These are phyloP conservation scores for Nephelium lappaceum DNA, from an alignment of 345 rosid genomes.

Conservation along the genomic window DNA sequence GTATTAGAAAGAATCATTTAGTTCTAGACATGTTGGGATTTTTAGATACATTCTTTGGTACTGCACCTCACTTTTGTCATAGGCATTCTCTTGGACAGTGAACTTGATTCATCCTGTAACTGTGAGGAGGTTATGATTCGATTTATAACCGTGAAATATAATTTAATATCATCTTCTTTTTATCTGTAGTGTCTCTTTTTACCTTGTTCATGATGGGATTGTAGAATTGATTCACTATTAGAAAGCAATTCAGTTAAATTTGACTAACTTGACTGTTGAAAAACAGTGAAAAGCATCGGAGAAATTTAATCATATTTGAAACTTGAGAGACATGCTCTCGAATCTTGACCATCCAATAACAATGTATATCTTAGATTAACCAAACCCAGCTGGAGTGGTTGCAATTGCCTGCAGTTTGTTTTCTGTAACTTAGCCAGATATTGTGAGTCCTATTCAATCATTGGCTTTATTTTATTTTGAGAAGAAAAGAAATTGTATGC, in stretches of 20 bases:
- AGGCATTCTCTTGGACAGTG: not conserved
- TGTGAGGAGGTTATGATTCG: not conserved
- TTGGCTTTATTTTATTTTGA: not conserved
- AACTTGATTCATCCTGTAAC: not conserved
- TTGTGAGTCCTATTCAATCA: constrained; percentile 5
- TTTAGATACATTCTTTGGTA: constrained; percentile 12
- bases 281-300: not conserved
- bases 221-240: not conserved
- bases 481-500: not conserved
- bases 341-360: not conserved
- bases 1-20: constrained; percentile 7
- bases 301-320: not conserved
- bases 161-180: not conserved
- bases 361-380: not conserved
- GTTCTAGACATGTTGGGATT: constrained; percentile 15
- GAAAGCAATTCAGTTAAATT: too few relatives aligned
- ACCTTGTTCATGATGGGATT: not conserved
- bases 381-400: not conserved
- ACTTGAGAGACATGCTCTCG: not conserved
- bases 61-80: constrained; percentile 12
- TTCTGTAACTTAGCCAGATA: not conserved
- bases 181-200: not conserved
- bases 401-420: not conserved
- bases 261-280: not conserved
- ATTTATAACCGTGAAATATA: not conserved